A percentile compares a stretch with the other conserved stretches of the same genome.
phyloP scores from a whole-genome alignment of 163 green algal genomes.

The Coccomyxa subellipsoidea region DNA sequence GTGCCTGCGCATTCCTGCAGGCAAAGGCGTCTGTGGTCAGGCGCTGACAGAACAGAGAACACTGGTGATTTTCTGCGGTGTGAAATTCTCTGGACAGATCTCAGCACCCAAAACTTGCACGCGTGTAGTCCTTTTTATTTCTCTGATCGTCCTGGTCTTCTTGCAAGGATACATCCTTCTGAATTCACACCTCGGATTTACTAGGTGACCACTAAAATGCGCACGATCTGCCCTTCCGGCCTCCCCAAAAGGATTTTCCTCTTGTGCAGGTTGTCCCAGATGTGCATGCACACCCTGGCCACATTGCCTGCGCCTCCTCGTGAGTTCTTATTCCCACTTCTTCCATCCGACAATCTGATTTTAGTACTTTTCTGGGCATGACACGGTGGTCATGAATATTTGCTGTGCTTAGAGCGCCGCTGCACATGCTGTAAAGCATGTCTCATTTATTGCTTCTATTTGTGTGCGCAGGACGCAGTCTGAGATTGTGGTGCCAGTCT shows the following conservation, averaged over 20 bases:
- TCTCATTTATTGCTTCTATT: too few relatives aligned
- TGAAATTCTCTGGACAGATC: too few relatives aligned
- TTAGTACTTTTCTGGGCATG: not conserved
- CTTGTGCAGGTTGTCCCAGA: conserved; percentile 55
- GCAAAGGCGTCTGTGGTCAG: conserved; percentile 55
- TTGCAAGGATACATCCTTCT: not conserved
- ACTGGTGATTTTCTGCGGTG: not conserved
- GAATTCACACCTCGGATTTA: not conserved
- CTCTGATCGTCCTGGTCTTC: too few relatives aligned
- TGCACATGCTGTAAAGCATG: not conserved
- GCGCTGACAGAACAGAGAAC: not conserved
- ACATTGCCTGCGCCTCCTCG: conserved; percentile 61
- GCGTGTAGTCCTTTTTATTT: too few relatives aligned
- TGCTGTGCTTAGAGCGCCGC: not conserved
- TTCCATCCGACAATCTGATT: not conserved
- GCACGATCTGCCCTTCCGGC: not conserved
- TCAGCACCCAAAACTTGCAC: not conserved
- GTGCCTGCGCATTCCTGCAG: conserved; percentile 55
- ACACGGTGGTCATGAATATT: not conserved
- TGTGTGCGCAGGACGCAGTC: not conserved
- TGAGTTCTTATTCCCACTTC: not conserved
- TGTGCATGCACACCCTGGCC: conserved; percentile 54
- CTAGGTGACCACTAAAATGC: too few relatives aligned
- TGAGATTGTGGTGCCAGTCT: not conserved
- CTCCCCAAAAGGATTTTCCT: not conserved